phyloP scores from a whole-genome alignment of 306 rosid genomes.

The Neltuma alba region DNA sequence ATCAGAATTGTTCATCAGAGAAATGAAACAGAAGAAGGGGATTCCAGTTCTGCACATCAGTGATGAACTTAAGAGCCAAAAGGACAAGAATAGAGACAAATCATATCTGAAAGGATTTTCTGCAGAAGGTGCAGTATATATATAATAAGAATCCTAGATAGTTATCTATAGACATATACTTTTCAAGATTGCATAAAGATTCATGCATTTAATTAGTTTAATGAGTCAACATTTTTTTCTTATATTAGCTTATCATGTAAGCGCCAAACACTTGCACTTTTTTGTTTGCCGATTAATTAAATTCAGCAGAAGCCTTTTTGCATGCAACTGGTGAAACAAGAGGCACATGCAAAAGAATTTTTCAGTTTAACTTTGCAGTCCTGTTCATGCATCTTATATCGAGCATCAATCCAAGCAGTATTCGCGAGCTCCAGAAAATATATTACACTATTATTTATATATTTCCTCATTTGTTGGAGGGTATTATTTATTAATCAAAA shows the following conservation, averaged over 20 bases:
- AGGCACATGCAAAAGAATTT: constrained; percentile 29
- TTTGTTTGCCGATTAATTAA: neutral
- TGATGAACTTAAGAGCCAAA: constrained; percentile 29
- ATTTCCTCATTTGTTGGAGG: constrained; percentile 26
- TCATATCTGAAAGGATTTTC: constrained; percentile 40
- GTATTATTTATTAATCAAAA: constrained; percentile 30
- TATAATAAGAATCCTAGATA: neutral
- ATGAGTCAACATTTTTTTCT: neutral
- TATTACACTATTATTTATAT: neutral
- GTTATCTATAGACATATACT: neutral
- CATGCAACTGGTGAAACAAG: neutral
- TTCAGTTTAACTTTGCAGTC: constrained; percentile 8
- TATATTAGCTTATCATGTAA: neutral
- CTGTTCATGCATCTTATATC: constrained; percentile 25
- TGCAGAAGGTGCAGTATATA: constrained; percentile 4
- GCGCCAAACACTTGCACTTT: neutral
- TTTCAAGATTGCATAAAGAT: neutral
- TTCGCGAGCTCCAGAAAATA: neutral
- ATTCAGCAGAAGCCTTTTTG: neutral
- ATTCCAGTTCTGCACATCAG: constrained; percentile 22
- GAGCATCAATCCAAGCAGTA: neutral
- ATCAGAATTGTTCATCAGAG: neutral
- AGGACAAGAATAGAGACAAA: constrained; percentile 38
- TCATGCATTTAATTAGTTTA: constrained; percentile 17
- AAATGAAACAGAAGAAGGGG: constrained; percentile 1